Conservation (phyloP, 73 alveolate genomes). For the Symbiodinium natans region DNA sequence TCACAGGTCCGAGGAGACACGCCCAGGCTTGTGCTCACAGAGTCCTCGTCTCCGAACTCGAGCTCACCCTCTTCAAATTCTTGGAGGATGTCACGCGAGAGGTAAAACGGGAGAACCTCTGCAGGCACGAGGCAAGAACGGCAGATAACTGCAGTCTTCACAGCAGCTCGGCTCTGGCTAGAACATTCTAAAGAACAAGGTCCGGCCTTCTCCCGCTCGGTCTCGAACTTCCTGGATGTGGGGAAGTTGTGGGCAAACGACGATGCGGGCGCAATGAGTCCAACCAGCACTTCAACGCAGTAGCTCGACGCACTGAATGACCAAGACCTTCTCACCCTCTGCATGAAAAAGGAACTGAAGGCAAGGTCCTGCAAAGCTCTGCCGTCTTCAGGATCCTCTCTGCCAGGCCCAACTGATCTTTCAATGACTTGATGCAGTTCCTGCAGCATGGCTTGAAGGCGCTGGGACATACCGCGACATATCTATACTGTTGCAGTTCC, state of each 20-base stretch:
- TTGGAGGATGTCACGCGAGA: slow-evolving; percentile 79
- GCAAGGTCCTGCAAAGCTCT: slow-evolving; percentile 96
- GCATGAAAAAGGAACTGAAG: background rate
- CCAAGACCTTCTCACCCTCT: too few species aligned
- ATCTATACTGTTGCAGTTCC: too few species aligned
- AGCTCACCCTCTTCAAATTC: slow-evolving; percentile 96
- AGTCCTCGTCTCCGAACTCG: slow-evolving; percentile 95
- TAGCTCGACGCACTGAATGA: too few species aligned
- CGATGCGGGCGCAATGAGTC: too few species aligned
- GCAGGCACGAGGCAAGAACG: background rate
- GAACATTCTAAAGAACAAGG: background rate
- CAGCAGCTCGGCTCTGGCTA: background rate
- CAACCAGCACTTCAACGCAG: too few species aligned
- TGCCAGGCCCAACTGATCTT: slow-evolving; percentile 97
- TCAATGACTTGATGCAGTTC: slow-evolving; percentile 98
- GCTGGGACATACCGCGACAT: too few species aligned
- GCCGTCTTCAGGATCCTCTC: slow-evolving; percentile 98
- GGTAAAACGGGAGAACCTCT: slow-evolving; percentile 89
- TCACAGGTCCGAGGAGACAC: background rate
- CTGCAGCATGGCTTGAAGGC: slow-evolving; percentile 1
- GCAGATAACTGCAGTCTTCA: background rate
- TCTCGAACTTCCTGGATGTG: slow-evolving; percentile 96
- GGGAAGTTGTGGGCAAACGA: background rate
- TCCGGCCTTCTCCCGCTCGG: slow-evolving; percentile 98
- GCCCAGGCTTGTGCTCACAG: too few species aligned